A percentile compares a stretch with the other conserved stretches of the same genome.
These are phyloP conservation scores for Fragosphaeria purpurea DNA, from an alignment of 2,329 filamentous ascomycete genomes.

Conservation along the genomic window DNA sequence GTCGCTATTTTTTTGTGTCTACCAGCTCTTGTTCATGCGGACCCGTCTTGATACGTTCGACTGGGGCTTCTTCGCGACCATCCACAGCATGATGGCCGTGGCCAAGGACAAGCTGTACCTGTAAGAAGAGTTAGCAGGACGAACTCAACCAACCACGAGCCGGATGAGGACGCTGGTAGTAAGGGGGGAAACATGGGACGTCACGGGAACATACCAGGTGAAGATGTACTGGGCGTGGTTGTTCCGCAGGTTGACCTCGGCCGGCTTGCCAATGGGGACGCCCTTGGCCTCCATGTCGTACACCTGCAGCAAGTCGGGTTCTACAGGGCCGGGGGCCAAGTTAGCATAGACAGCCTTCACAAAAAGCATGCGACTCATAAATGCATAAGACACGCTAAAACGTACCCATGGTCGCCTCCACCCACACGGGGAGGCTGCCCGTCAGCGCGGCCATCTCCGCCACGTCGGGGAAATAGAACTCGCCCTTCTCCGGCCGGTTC, in stretches of 20 bases:
- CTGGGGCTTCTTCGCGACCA: conserved; percentile 82
- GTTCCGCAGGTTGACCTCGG: conserved; percentile 89
- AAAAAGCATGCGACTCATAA: neutral
- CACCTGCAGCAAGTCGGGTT: conserved; percentile 66
- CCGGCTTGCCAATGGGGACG: conserved; percentile 76
- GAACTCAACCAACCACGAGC: neutral
- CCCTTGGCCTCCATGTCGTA: conserved; percentile 70
- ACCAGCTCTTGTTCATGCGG: conserved; percentile 68
- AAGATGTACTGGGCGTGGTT: conserved; percentile 98
- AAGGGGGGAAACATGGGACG: too few species aligned
- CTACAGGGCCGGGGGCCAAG: conserved; percentile 29
- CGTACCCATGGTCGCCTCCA: conserved; percentile 89
- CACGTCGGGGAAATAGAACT: conserved; percentile 95
- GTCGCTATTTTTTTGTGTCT: conserved; percentile 15
- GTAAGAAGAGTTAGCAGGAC: conserved; percentile 8
- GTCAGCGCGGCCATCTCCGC: conserved; percentile 76
- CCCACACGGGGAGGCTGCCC: conserved; percentile 81
- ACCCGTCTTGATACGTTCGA: conserved; percentile 63
- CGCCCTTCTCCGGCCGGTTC: conserved; percentile 70
- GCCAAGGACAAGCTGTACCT: conserved; percentile 82
- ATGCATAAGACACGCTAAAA: conserved; percentile 3
- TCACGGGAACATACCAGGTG: conserved; percentile 63
- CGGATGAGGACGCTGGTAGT: neutral
- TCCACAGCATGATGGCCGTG: conserved; percentile 91
- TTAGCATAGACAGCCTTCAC: neutral